Conservation (phyloP, 495 filamentous ascomycete species). For the Talaromyces thailandensis region DNA sequence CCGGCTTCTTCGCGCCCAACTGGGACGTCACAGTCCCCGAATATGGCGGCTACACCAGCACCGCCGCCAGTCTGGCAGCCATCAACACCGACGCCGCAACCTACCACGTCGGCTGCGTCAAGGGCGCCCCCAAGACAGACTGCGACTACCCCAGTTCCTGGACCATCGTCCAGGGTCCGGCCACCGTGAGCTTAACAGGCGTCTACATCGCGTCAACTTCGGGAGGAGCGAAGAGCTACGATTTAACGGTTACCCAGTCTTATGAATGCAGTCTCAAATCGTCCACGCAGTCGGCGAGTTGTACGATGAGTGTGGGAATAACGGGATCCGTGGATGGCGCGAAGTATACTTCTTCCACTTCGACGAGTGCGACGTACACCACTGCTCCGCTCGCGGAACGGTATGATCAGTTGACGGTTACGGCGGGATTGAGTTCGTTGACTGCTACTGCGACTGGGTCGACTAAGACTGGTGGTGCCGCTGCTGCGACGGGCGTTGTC, state of each 20-base stretch:
- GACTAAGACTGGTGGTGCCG: conserved; percentile 9
- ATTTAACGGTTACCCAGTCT: conserved; percentile 9
- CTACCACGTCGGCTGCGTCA: conserved; percentile 17
- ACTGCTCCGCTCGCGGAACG: neutral
- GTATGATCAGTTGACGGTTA: conserved; percentile 14
- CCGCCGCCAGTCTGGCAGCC: conserved; percentile 15
- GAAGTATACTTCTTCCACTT: neutral
- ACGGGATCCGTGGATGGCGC: neutral
- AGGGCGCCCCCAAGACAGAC: conserved; percentile 11
- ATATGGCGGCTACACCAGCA: conserved; percentile 11
- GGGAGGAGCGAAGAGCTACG: conserved; percentile 2
- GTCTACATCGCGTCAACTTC: conserved; percentile 9
- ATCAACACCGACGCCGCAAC: conserved; percentile 18
- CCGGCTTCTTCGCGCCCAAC: neutral
- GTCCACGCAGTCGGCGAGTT: conserved; percentile 12
- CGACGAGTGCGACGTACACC: neutral
- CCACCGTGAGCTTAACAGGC: conserved; percentile 11
- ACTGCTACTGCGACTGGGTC: conserved; percentile 5
- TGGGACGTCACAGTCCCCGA: neutral
- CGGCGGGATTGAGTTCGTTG: conserved; percentile 10
- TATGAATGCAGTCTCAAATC: conserved; percentile 13
- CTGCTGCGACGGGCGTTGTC: conserved; percentile 7
- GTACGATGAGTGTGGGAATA: conserved; percentile 11
- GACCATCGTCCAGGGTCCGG: conserved; percentile 17
- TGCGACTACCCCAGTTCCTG: conserved; percentile 13